A percentile compares a stretch with the other conserved stretches of the same genome.
Conservation (phyloP, 2,329 filamentous ascomycete species). For the Colletotrichum echinochloae region DNA sequence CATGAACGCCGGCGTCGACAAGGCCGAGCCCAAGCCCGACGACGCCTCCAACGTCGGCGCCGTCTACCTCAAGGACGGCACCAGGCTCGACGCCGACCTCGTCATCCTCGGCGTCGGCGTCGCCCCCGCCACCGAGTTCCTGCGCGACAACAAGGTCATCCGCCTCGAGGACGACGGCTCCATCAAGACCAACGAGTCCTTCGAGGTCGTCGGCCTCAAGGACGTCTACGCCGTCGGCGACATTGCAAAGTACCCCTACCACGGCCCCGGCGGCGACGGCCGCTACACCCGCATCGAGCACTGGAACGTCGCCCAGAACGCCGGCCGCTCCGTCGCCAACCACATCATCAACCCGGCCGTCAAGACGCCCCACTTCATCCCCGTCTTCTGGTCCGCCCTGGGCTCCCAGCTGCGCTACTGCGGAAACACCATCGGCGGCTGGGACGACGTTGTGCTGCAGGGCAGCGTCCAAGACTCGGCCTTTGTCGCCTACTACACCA, state of each 20-base stretch:
- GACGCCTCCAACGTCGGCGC: slow-evolving; percentile 81
- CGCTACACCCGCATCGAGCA: slow-evolving; percentile 88
- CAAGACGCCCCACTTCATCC: slow-evolving; percentile 81
- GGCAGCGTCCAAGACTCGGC: slow-evolving; percentile 82
- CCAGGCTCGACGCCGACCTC: slow-evolving; percentile 84
- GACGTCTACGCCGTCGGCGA: slow-evolving; percentile 95
- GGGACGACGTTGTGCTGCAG: slow-evolving; percentile 85
- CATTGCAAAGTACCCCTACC: slow-evolving; percentile 94
- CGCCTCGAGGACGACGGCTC: slow-evolving; percentile 87
- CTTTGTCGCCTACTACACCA: slow-evolving; percentile 90
- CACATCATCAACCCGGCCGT: slow-evolving; percentile 77
- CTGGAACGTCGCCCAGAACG: slow-evolving; percentile 98
- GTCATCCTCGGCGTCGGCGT: slow-evolving; percentile 95
- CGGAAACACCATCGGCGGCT: slow-evolving; percentile 84
- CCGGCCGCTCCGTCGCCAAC: slow-evolving; percentile 82
- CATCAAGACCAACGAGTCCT: slow-evolving; percentile 82
- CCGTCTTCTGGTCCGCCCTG: slow-evolving; percentile 96
- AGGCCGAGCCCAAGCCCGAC: slow-evolving; percentile 77
- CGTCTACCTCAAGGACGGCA: slow-evolving; percentile 87
- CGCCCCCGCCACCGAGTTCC: slow-evolving; percentile 83
- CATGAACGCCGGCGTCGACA: slow-evolving; percentile 83
- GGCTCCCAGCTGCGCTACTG: slow-evolving; percentile 93
- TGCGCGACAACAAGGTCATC: slow-evolving; percentile 77
- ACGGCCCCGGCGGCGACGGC: slow-evolving; percentile 85
- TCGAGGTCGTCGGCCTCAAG: slow-evolving; percentile 78